Base-by-base conservation (phyloP, 345 rosid species). In the Hypericum perforatum region DNA sequence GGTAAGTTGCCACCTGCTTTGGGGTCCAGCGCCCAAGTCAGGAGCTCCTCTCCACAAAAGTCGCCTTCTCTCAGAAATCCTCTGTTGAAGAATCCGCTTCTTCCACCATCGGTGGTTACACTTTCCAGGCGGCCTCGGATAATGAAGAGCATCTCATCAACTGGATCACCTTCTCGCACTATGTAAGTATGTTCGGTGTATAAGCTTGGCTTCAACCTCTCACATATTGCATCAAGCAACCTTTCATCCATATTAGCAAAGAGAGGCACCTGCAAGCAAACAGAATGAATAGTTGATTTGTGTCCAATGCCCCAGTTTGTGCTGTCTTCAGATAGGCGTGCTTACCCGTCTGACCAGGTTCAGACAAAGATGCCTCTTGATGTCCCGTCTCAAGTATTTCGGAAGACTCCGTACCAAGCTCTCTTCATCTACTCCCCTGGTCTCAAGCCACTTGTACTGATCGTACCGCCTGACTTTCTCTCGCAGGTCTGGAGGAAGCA, bases 171-270 rank as follows among this genome's bases (percentile, higher is more conserved):
- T 80, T 88, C 94, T 12, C 94, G 74, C 37, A 85, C 94, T 4
- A 88, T 73, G 60, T 71, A 78, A 5, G 94, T 88, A 4, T 67
- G 54, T 41, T 85, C 86, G 14, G 94, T 85, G 74, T 75, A 88
- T 55, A 88, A 56, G 66, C 82, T 80, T 16, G 96, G 94, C 63
- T 82, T 88, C 51, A 88, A 60, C 56, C 96, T 75, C 65, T 88
- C 96, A n/a, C 96, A 88, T 6, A 88, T 88, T 5, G 94, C 96
- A 45, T 85, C 94, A 7, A 88, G 74, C 60, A 88, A 60, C 45
- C 90, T 77, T 59, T 88, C 94, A 37, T 88, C 96, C 94, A 88
- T 80, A 53, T 88, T 84, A 41, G 86, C 86, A 58, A 88, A 88
- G 47, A 88, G 70, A 63, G 94, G 90, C 41, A 88, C 96, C 94